Conservation (phyloP, 2,329 filamentous ascomycete species). For the Penicillium expansum region DNA sequence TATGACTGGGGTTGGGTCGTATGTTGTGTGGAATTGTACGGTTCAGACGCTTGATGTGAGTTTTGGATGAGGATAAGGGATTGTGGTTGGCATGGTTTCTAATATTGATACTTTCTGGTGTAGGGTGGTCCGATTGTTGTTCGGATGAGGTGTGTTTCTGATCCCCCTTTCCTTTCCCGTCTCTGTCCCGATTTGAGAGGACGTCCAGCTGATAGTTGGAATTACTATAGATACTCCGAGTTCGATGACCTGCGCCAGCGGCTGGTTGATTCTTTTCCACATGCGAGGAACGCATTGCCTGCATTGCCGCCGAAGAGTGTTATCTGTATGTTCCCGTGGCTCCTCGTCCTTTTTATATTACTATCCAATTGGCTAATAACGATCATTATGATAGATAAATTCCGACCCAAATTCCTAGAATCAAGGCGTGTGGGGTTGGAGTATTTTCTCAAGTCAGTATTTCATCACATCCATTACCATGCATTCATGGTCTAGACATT, state of each 20-base stretch:
- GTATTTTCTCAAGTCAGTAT: constrained; percentile 85
- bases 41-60: constrained; percentile 81
- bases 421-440: constrained; percentile 76
- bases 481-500: not conserved
- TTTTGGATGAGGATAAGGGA: constrained; percentile 18
- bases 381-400: constrained; percentile 51
- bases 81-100: not conserved
- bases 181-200: too few relatives aligned
- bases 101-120: not conserved
- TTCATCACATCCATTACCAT: not conserved
- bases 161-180: not conserved
- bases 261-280: constrained; percentile 76
- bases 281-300: constrained; percentile 82
- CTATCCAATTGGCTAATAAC: constrained; percentile 4
- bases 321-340: constrained; percentile 60
- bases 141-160: constrained; percentile 53
- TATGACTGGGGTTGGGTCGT: constrained; percentile 68
- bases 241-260: constrained; percentile 78
- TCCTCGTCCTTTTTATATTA: not conserved
- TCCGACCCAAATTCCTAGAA: constrained; percentile 81
- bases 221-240: constrained; percentile 70
- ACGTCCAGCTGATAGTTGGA: constrained; percentile 16
- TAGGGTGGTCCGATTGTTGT: constrained; percentile 58
- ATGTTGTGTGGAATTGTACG: constrained; percentile 89
- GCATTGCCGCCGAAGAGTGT: constrained; percentile 85